Percentiles rank a stretch among this genome's conserved stretches.
phyloP scores from a whole-genome alignment of 2,329 filamentous ascomycete genomes.

The Zymoseptoria tritici region DNA sequence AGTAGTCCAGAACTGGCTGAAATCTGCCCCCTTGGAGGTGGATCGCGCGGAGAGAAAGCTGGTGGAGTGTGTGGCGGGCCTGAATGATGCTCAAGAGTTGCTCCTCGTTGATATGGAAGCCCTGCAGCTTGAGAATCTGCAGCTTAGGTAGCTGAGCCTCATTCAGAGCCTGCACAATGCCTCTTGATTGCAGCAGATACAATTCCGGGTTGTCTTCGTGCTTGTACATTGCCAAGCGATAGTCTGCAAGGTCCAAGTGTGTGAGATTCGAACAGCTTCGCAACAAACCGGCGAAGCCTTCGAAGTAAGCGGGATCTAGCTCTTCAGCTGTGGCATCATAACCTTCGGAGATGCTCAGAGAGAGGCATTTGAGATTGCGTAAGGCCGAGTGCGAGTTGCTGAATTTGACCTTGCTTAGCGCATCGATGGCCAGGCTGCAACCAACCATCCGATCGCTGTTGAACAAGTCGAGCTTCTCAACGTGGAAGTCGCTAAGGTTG shows the following conservation, averaged over 20 bases:
- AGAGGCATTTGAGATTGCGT: background rate
- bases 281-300: background rate
- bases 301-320: background rate
- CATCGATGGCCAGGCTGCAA: background rate
- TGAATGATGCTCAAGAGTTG: background rate
- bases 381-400: background rate
- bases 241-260: background rate
- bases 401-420: background rate
- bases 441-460: background rate
- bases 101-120: background rate
- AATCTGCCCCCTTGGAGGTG: background rate
- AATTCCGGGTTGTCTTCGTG: background rate
- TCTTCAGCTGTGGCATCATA: background rate
- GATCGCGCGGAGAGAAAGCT: background rate
- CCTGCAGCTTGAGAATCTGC: background rate
- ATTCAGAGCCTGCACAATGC: background rate
- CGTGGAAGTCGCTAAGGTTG: background rate
- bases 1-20: background rate
- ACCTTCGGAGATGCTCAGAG: background rate
- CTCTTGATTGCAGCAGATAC: background rate
- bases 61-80: background rate
- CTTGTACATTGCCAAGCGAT: background rate
- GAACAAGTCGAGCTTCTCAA: background rate
- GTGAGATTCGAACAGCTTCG: background rate
- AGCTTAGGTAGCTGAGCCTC: background rate